Evolutionary conservation across 108 stramenopile species (phyloP), one percentile per base, ranked within the genome.

Genomic region (Licmophora abbreviata): DNA sequence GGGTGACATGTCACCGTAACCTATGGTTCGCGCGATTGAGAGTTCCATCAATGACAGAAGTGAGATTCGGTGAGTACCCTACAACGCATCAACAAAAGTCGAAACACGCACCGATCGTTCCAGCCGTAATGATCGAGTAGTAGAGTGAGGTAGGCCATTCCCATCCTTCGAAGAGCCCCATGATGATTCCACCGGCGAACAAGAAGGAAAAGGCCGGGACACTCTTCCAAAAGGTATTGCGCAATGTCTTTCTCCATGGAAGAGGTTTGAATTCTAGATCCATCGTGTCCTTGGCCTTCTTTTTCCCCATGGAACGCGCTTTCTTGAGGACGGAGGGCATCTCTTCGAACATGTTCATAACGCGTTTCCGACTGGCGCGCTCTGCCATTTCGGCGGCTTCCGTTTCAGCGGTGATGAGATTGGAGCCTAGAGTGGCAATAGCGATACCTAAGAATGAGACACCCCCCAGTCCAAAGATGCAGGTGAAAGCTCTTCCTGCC

Each of bases 401-500:
- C 4, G 63, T 59, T 40, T 83, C 77, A 1, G 60, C 54, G 41
- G 76, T 58, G 0, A 79, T 57, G 1, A 83, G 35, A 47, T 44
- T 37, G 18, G 63, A 61, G 6, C 82, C 74, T 10, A 83, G 48
- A 1, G 72, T 51, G 30, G 71, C 72, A 31, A 83, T 49, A 21
- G 73, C 77, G 18, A 72, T 51, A 42, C 74, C 77, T 55, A 79
- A 36, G 4, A 79, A 61, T 10, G 72, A 61, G 35, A 83, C 68
- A 10, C 82, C 82, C n/a, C 61, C 51, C 26, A 83, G 44, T 18
- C 74, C 77, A 66, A 79, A 83, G n/a, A 74, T 4, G n/a, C 63
- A 62, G 21, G 75, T 69, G 61, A 83, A 83, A 17, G 77, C 15
- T 49, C 69, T 76, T 4, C 68, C 71, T 1, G 25, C 59, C 0